phyloP scores from a whole-genome alignment of 1,284 basidiomycete genomes.

The Cystobasidium pallidum region DNA sequence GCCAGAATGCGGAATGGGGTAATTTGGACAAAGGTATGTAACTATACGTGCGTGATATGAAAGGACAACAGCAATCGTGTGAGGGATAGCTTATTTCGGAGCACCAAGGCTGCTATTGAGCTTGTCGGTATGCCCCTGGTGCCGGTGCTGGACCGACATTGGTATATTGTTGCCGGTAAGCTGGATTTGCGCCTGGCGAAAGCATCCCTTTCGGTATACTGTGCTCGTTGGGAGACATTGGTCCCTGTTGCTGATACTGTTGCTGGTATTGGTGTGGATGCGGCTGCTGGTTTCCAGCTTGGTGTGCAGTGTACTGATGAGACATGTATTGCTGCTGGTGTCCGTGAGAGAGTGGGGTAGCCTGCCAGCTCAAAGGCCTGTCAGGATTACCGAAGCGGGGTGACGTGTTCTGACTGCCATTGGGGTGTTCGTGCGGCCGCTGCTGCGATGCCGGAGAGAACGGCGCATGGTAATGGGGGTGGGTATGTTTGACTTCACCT shows the following conservation, averaged over 20 bases:
- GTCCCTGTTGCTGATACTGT: constrained; percentile 3
- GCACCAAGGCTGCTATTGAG: constrained; percentile 13
- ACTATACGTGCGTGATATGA: neutral
- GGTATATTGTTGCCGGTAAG: constrained; percentile 2
- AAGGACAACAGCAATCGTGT: neutral
- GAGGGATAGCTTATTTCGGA: neutral
- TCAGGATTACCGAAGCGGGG: constrained; percentile 5
- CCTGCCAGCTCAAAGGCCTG: constrained; percentile 40
- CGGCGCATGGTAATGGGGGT: constrained; percentile 36
- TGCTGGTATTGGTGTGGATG: constrained; percentile 24
- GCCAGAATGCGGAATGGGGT: neutral
- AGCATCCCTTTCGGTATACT: constrained; percentile 16
- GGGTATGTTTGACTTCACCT: constrained; percentile 41
- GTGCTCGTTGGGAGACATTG: neutral
- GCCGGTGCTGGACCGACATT: neutral
- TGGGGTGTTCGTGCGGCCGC: neutral
- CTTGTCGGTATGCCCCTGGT: constrained; percentile 1
- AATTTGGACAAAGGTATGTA: neutral
- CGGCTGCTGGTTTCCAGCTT: neutral
- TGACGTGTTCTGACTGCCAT: neutral
- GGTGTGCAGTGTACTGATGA: constrained; percentile 5
- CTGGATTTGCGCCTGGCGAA: constrained; percentile 3
- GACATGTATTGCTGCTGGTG: constrained; percentile 10
- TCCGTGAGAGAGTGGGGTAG: constrained; percentile 18
- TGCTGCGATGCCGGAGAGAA: constrained; percentile 28